Evolutionary conservation across 805 yeast species (phyloP), one percentile per base, ranked within the genome.

Genomic region (Yarrowia phangngaensis): DNA sequence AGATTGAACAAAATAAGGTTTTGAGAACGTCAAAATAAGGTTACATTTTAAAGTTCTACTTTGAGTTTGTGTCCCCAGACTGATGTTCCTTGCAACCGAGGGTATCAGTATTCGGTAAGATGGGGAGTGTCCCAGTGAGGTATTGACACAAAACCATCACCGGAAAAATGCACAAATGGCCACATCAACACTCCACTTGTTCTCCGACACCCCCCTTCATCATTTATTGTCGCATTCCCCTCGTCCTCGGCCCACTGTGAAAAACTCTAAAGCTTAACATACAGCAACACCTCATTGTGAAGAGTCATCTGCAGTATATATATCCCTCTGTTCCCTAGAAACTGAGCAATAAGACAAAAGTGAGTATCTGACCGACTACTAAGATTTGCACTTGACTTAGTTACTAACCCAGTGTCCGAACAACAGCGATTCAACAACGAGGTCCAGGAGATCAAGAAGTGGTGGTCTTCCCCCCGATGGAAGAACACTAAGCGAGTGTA

Each of bases 401-500:
- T 4, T 19, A 13, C 45, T 38, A 38, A 38, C 32, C 3, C 45
- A 41, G 48, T 41, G 48, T 41, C 72, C 55, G 92, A 84, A 68
- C 85, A 84, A 61, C 66, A 64, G 53, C 70, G 68, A 60, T 84
- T 71, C 75, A 78, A 80, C 60, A 65, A 71, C 34, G 88, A 87
- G 63, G 82, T 86, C 52, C 72, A 74, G 27, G 84, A 79, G 29
- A 80, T 90, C 62, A 78, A 82, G 55, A 62, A 78, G 62, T 90
- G 97, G 97, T 90, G 97, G 97, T 61, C 84, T 7, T 76, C 82
- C 63, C 94, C 96, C 55, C 84, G 97, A 66, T 90, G 96, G 96
- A 70, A 67, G 51, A 77, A 81, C 60, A 84, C 95, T 58, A 86
- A 82, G 70, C 81, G 98, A 64, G 82, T 82, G 62, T 90, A 90